Evolutionary conservation across 108 stramenopile species (phyloP), one percentile per base, ranked within the genome.

Genomic region (Nitzschia sp.): DNA sequence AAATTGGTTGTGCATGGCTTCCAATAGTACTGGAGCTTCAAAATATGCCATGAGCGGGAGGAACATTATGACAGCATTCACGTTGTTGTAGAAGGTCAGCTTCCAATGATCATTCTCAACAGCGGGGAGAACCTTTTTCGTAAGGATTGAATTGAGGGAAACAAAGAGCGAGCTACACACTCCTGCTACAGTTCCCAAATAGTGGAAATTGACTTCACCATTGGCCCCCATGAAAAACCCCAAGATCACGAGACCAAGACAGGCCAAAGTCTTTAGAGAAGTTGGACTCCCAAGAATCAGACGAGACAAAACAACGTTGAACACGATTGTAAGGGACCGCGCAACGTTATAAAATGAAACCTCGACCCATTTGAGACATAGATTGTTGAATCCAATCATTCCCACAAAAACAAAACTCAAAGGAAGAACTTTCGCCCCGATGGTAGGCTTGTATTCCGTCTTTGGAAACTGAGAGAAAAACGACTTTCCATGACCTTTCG

Each of bases 321-420:
- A 98, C 30, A 95, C 93, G 21, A 98, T 94, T 19, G 97, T 97
- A 61, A 98, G 75, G 35, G 88, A 94, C 57, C 97, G 73, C 0
- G 97, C 97, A 24, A 98, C 96, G 60, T 97, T 96, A 87, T 98
- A 97, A 82, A 97, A 98, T 13, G 95, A 96, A 9, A 98, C 97
- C 74, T 97, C 91, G 31, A 98, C 97, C 75, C 78, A 92, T 69
- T 97, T 92, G 48, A 98, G 75, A 54, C 95, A 96, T 28, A 98
- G 72, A 75, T 98, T 97, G 82, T 98, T 98, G 77, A 97, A 96
- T 35, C 92, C 91, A 48, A 98, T 95, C 97, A 98, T 98, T 3
- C 94, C 90, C 46, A 98, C 97, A 74, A 98, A 98, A 28, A 98
- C 69, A 18, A 93, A 17, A 33, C 81, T 83, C 29, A 98, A 74